phyloP scores from a whole-genome alignment of 129 eudicot genomes.

The Lactuca saligna region DNA sequence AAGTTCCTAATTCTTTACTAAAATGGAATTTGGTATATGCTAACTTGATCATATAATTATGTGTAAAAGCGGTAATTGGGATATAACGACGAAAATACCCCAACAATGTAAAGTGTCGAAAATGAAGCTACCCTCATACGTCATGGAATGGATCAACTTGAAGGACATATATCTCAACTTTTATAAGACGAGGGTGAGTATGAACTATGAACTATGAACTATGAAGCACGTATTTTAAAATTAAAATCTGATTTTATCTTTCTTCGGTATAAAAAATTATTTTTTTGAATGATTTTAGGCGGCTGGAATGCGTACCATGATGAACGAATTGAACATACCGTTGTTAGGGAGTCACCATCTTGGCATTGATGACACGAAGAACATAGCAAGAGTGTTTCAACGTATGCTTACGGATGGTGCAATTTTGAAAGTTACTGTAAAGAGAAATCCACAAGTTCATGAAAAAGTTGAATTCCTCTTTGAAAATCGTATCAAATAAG shows the following conservation, averaged over 20 bases:
- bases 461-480: slow-evolving; percentile 61
- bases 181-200: slow-evolving; percentile 82
- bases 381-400: slow-evolving; percentile 77
- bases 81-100: slow-evolving; percentile 87
- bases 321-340: slow-evolving; percentile 59
- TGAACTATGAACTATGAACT: slow-evolving; percentile 31
- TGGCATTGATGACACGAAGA: slow-evolving; percentile 86
- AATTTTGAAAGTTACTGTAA: slow-evolving; percentile 67
- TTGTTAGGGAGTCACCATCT: slow-evolving; percentile 90
- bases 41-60: slow-evolving; percentile 27
- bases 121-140: slow-evolving; percentile 73
- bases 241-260: neutral
- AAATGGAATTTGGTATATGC: slow-evolving; percentile 12
- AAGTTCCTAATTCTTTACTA: slow-evolving; percentile 24
- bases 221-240: slow-evolving; percentile 5
- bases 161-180: slow-evolving; percentile 86
- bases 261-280: neutral
- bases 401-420: slow-evolving; percentile 83
- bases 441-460: slow-evolving; percentile 36
- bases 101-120: slow-evolving; percentile 67
- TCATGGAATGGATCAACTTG: slow-evolving; percentile 97
- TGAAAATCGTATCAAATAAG: slow-evolving; percentile 60
- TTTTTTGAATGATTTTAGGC: slow-evolving; percentile 46
- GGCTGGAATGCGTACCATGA: slow-evolving; percentile 90
- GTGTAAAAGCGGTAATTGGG: slow-evolving; percentile 89